phyloP scores from a whole-genome alignment of 805 yeast genomes.

The Wickerhamomyces canadensis region DNA sequence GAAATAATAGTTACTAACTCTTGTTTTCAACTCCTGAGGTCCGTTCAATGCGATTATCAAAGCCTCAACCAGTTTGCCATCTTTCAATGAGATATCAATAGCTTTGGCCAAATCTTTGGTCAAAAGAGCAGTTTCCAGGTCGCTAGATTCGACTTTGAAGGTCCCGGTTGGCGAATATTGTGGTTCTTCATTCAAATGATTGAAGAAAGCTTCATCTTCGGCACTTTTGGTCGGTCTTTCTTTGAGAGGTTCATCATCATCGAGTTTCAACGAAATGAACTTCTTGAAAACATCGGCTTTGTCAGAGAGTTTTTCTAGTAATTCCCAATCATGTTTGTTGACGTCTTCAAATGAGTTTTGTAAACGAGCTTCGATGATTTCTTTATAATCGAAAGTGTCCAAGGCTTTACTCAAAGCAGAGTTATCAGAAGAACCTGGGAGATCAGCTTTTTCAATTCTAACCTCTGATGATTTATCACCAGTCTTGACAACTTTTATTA shows the following conservation, averaged over 20 bases:
- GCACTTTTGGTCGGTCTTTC: slow-evolving; percentile 14
- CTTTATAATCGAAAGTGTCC: slow-evolving; percentile 44
- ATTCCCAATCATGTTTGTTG: slow-evolving; percentile 59
- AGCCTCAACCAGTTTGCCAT: slow-evolving; percentile 70
- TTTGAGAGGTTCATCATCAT: slow-evolving; percentile 26
- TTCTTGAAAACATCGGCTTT: slow-evolving; percentile 44
- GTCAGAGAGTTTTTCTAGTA: slow-evolving; percentile 52
- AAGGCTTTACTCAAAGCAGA: slow-evolving; percentile 51
- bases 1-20: slow-evolving; percentile 71
- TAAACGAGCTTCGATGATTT: slow-evolving; percentile 51
- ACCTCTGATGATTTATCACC: slow-evolving; percentile 37
- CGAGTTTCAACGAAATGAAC: slow-evolving; percentile 29
- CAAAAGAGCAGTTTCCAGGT: slow-evolving; percentile 47
- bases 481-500: slow-evolving; percentile 49
- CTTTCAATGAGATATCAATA: slow-evolving; percentile 56
- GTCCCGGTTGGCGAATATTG: slow-evolving; percentile 45
- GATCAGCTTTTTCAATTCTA: slow-evolving; percentile 34
- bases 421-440: slow-evolving; percentile 31
- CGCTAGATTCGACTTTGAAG: slow-evolving; percentile 41
- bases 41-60: slow-evolving; percentile 72
- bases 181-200: slow-evolving; percentile 26
- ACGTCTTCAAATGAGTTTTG: slow-evolving; percentile 31
- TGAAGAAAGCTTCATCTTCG: slow-evolving; percentile 32
- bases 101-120: slow-evolving; percentile 63
- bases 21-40: slow-evolving; percentile 52